These are phyloP conservation scores for Sapria himalayana DNA, from an alignment of 345 rosid genomes.

Conservation along the genomic window DNA sequence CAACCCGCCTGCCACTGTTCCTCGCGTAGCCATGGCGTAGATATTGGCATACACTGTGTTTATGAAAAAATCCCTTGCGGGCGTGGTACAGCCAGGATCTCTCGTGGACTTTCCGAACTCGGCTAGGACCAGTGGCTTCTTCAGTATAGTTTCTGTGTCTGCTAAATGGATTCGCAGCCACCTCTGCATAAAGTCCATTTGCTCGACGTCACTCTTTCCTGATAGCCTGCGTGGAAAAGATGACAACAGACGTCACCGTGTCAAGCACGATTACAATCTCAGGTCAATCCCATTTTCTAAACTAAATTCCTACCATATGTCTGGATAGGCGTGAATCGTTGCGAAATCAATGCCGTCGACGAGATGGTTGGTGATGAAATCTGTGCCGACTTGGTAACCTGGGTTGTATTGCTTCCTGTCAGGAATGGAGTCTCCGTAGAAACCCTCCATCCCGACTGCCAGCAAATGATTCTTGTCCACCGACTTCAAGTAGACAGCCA, in stretches of 20 bases:
- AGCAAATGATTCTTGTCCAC: slow-evolving; percentile 23
- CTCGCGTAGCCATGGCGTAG: slow-evolving; percentile 12
- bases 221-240: slow-evolving; percentile 12
- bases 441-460: slow-evolving; percentile 25
- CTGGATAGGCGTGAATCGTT: slow-evolving; percentile 29
- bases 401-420: slow-evolving; percentile 21
- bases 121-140: slow-evolving; percentile 23
- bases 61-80: slow-evolving; percentile 13
- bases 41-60: slow-evolving; percentile 12
- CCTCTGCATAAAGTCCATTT: slow-evolving; percentile 13
- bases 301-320: slow-evolving; percentile 12
- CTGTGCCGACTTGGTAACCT: slow-evolving; percentile 20
- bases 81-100: slow-evolving; percentile 11
- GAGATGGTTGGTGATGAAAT: slow-evolving; percentile 17
- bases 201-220: slow-evolving; percentile 8
- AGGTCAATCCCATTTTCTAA: no score
- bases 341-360: slow-evolving; percentile 19
- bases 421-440: slow-evolving; percentile 19
- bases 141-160: slow-evolving; percentile 13
- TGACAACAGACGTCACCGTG: no score
- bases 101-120: slow-evolving; percentile 26
- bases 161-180: slow-evolving; percentile 19
- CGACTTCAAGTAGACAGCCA: slow-evolving; percentile 24
- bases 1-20: slow-evolving; percentile 21
- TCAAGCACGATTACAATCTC: no score